Base-by-base conservation (phyloP, 1,284 basidiomycete genomes). In the Takashimella tepidaria region DNA sequence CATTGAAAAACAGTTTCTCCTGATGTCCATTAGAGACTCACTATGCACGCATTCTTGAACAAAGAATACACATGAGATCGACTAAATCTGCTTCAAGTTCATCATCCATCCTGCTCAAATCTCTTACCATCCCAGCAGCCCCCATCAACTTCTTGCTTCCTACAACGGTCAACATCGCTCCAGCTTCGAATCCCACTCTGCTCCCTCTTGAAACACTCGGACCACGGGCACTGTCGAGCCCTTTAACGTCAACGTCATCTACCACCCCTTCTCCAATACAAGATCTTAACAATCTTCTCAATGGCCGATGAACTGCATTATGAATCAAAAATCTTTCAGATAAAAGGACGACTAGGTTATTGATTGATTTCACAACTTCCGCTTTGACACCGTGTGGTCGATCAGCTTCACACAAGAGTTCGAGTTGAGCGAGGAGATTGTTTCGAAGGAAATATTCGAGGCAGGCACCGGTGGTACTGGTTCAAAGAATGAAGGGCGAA, bases 211-310 rank as follows among this genome's bases (percentile, higher is more conserved):
- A n/a, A n/a, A n/a, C n/a, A n/a, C n/a, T n/a, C n/a, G n/a, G n/a
- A n/a, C n/a, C n/a, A n/a, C n/a, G n/a, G n/a, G n/a, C n/a, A n/a
- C n/a, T n/a, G n/a, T n/a, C n/a, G n/a, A n/a, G n/a, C 31, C 31
- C 31, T 37, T 37, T 16, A 8, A 8, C 31, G 23, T 89, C 89
- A 66, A 91, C 88, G 19, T 89, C 72, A 59, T 86, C 84, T 64
- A 91, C 87, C 63, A 90, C 87, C 68, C 93, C 88, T 57, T 92
- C 89, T n/a, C 90, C 92, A 10, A 88, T 86, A 71, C 92, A 96
- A 49, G 84, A 86, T 31, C 89, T 81, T 6, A 98, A 81, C n/a
- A 97, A 78, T 41, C 89, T 79, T 12, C 93, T 81, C 4, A 96
- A 84, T 1, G 92, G 90, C 62, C 85, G 86, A 73, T 96, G 92